Percentiles rank a stretch among this genome's conserved stretches.
Evolutionary conservation across 192 early-diverging fungal species (phyloP).

Genomic region (Rhizophagus clarus): DNA sequence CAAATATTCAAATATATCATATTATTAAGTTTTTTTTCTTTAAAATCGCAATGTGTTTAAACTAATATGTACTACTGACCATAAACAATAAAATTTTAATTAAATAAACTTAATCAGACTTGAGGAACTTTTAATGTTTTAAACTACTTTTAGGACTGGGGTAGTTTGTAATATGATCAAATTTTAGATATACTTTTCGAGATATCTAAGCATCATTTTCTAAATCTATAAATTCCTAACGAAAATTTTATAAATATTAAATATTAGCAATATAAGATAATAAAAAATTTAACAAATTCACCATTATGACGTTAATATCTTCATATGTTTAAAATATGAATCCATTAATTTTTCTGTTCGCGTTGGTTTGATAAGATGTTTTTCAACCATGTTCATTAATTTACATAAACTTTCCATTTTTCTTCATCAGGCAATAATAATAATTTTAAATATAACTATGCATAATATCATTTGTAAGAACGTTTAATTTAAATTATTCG

Average conservation of each 20-base stretch:
- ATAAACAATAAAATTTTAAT: too few species aligned
- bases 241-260: not conserved
- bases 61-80: too few species aligned
- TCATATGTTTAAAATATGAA: slow-evolving; percentile 81
- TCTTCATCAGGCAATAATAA: slow-evolving; percentile 88
- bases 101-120: too few species aligned
- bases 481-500: slow-evolving; percentile 87
- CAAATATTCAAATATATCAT: too few species aligned
- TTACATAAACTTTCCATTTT: slow-evolving; percentile 90
- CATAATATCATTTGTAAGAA: slow-evolving; percentile 95
- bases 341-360: slow-evolving; percentile 62
- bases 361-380: slow-evolving; percentile 48
- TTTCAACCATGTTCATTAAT: slow-evolving; percentile 86
- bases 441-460: slow-evolving; percentile 86
- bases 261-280: not conserved
- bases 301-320: slow-evolving; percentile 69
- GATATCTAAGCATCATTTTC: slow-evolving; percentile 76
- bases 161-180: too few species aligned
- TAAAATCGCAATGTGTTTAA: too few species aligned
- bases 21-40: too few species aligned
- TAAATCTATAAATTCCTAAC: slow-evolving; percentile 80
- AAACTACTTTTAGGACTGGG: too few species aligned
- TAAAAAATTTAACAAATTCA: not conserved
- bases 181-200: too few species aligned
- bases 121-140: too few species aligned